phyloP scores from a whole-genome alignment of 352 stramenopile genomes.

The Globisporangium megalacanthum region DNA sequence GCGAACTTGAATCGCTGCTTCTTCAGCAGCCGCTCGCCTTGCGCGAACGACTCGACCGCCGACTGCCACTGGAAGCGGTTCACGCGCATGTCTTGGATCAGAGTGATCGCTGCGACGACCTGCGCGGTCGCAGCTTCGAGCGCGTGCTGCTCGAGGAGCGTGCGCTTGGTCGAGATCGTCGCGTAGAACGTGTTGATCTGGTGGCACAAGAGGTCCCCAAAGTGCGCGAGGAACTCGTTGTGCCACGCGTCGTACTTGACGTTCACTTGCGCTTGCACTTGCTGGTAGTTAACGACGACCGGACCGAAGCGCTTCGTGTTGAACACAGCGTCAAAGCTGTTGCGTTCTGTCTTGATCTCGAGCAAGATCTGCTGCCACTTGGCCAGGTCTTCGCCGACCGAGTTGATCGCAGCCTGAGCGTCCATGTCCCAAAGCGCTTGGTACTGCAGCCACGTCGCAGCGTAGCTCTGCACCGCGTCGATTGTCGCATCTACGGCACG shows the following conservation, averaged over 20 bases:
- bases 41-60: conserved; percentile 86
- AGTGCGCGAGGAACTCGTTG: conserved; percentile 96
- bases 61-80: conserved; percentile 70
- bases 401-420: conserved; percentile 89
- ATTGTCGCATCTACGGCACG: conserved; percentile 68
- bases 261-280: conserved; percentile 92
- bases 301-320: conserved; percentile 88
- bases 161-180: conserved; percentile 79
- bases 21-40: conserved; percentile 94
- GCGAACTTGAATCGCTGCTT: conserved; percentile 95
- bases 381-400: conserved; percentile 91
- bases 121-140: conserved; percentile 95
- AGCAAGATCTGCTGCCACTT: conserved; percentile 97
- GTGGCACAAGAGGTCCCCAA: conserved; percentile 91
- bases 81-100: conserved; percentile 87
- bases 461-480: conserved; percentile 89
- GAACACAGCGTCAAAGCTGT: conserved; percentile 91
- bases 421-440: conserved; percentile 99
- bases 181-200: conserved; percentile 90
- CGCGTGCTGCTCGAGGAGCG: conserved; percentile 91
- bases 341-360: conserved; percentile 94
- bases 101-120: conserved; percentile 91
- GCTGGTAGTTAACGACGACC: conserved; percentile 88
- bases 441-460: conserved; percentile 97
- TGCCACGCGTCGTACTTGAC: conserved; percentile 99